Evolutionary conservation across 306 rosid species (phyloP), one percentile per base, ranked within the genome.

Genomic region (Mucuna pruriens): DNA sequence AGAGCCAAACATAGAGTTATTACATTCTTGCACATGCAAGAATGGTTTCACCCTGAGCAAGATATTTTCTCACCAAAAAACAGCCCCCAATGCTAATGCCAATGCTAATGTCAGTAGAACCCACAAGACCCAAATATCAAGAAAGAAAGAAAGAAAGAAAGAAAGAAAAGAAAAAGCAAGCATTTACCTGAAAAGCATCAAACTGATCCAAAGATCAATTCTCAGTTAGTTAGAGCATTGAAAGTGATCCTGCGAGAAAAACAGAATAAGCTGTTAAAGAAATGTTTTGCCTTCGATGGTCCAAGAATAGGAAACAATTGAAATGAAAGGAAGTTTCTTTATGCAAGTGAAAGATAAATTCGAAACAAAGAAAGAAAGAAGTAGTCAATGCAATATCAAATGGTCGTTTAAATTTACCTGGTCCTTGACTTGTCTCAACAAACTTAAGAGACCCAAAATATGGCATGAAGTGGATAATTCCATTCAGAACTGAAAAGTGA

Each of bases 111-210:
- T 36, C n/a, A n/a, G n/a, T 38, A 4, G 51, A 85, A 75, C 19
- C 49, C 19, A 0, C 58, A 20, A 13, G 36, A 29, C 51, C 31
- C 6, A 39, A 55, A 65, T 45, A 20, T 64, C 57, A 25, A 9
- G 10, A 40, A 25, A 58, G 36, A 45, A 42, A 52, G 25, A 55
- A 5, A n/a, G n/a, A n/a, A n/a, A n/a, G n/a, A n/a, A n/a, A n/a
- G n/a, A n/a, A 71, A 25, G 49, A 29, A 63, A 34, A 46, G 52
- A 15, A 73, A 75, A 45, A 25, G 22, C 7, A 64, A 1, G 5
- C 54, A 67, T 58, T 74, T 76, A 83, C 92, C 92, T 80, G 78
- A 75, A 71, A 81, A 13, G 71, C 75, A 75, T 60, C 68, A 57
- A 82, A 75, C 49, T 78, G 46, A 78, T 83, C 72, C 69, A 80